Evolutionary conservation across 148 eudicot species (phyloP).

Genomic region (Nyssa sinensis): DNA sequence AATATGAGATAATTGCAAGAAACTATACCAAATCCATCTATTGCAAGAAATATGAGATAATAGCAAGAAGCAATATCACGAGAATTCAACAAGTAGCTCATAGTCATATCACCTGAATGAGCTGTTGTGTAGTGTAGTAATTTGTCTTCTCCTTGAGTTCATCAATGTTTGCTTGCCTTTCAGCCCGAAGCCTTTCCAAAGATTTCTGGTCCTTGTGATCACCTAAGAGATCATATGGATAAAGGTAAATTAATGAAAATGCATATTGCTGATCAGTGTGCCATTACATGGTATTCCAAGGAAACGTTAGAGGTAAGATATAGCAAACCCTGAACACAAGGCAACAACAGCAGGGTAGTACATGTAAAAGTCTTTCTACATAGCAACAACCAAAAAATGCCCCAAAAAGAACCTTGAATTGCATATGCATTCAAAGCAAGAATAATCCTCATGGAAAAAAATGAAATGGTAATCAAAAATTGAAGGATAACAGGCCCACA

Average conservation of each 20-base stretch:
- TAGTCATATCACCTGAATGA: constrained; percentile 69
- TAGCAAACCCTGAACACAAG: too few species aligned
- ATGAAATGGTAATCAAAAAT: too few species aligned
- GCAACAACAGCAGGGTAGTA: too few species aligned
- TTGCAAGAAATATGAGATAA: constrained; percentile 4
- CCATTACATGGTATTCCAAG: too few species aligned
- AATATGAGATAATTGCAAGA: constrained; percentile 4
- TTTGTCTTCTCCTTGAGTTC: constrained; percentile 94
- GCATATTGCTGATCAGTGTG: background rate
- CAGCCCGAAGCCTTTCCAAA: constrained; percentile 76
- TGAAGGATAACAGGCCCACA: too few species aligned
- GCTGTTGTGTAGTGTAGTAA: constrained; percentile 85
- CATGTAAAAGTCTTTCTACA: too few species aligned
- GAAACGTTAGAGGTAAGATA: too few species aligned
- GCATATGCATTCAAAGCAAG: too few species aligned
- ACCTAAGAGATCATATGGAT: constrained; percentile 41
- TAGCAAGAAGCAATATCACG: background rate
- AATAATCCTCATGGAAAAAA: too few species aligned
- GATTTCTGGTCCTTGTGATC: constrained; percentile 78
- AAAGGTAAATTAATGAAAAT: background rate
- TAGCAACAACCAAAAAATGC: too few species aligned
- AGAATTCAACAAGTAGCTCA: background rate
- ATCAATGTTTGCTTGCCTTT: constrained; percentile 85
- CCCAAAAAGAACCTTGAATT: too few species aligned
- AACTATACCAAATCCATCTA: background rate